Evolutionary conservation across 805 yeast species (phyloP), one percentile per base, ranked within the genome.

Genomic region (Candida cerambycidarum): DNA sequence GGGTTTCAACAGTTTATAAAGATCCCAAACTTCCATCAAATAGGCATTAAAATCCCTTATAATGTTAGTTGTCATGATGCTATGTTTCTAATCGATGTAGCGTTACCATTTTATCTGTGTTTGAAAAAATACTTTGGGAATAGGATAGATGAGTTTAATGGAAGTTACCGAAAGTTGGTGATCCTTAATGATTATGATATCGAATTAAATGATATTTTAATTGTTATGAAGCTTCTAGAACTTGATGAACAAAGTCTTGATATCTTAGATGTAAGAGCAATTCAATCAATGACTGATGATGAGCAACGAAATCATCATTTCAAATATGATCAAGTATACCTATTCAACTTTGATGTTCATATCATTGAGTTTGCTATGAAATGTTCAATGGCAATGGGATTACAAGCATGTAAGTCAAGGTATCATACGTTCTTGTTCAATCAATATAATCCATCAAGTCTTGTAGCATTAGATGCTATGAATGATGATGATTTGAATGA

Each of bases 1-100:
- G 74, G 74, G 3, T 48, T 69, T 14, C 73, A 68, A 47, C 72
- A 69, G 33, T 62, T 46, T 43, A 46, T 69, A 23, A 54, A 57
- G 28, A 52, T 69, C 32, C 64, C 71, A 0, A 50, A 53, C 13
- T 39, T 55, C 21, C 43, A 56, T 16, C 49, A 68, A 32, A 30
- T 43, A 2, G 43, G 39, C 29, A 49, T 69, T 10, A 47, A 45
- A 14, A 43, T 68, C 3, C 71, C 73, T 1, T 47, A 44, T 4
- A 55, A 52, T 35, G 55, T 68, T 10, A 59, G 67, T 33, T 46
- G 61, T 17, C 74, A 69, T 46, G 75, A 69, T 47, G 55, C 59
- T 30, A 61, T 67, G 39, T 64, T 65, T 37, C 45, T 63, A 5
- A 41, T 56, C 13, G 73, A 68, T 33, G 48, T 61, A 14, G 57